phyloP scores from a whole-genome alignment of 1,284 basidiomycete species.

The Puccinia polysora region DNA sequence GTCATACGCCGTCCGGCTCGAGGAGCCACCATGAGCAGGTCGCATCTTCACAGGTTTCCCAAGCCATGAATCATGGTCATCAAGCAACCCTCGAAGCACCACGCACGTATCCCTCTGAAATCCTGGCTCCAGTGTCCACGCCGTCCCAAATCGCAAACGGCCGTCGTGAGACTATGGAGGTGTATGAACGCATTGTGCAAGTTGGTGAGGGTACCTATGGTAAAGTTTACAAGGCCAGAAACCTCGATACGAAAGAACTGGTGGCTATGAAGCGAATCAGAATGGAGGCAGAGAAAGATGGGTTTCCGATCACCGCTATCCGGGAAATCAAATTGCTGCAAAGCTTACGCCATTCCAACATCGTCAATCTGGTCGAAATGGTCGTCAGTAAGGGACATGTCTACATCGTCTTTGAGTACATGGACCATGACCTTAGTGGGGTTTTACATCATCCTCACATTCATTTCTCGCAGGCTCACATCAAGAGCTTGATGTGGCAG shows the following conservation, averaged over 20 bases:
- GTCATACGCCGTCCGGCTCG: background rate
- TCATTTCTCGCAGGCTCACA: constrained; percentile 74
- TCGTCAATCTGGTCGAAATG: constrained; percentile 90
- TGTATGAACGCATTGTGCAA: constrained; percentile 84
- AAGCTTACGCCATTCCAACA: constrained; percentile 78
- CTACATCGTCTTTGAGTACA: constrained; percentile 99
- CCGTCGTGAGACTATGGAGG: constrained; percentile 50
- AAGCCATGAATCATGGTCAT: background rate
- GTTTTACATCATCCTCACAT: constrained; percentile 82
- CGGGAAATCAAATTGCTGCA: constrained; percentile 97
- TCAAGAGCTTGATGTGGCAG: constrained; percentile 91
- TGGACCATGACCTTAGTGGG: constrained; percentile 97
- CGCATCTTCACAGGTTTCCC: background rate
- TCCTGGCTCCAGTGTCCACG: background rate
- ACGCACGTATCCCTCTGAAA: too few relatives aligned
- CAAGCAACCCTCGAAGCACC: too few relatives aligned
- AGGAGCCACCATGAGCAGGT: background rate
- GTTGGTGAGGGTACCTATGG: constrained; percentile 99
- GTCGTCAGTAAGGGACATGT: constrained; percentile 94
- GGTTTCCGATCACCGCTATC: constrained; percentile 98
- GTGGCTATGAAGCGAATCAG: constrained; percentile 95
- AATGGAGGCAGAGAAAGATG: constrained; percentile 96
- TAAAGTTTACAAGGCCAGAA: constrained; percentile 96
- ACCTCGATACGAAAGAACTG: constrained; percentile 66
- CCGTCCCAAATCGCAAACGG: constrained; percentile 5